These are phyloP conservation scores for Pseudozyma pruni DNA, from an alignment of 1,284 basidiomycete genomes.

Conservation along the genomic window DNA sequence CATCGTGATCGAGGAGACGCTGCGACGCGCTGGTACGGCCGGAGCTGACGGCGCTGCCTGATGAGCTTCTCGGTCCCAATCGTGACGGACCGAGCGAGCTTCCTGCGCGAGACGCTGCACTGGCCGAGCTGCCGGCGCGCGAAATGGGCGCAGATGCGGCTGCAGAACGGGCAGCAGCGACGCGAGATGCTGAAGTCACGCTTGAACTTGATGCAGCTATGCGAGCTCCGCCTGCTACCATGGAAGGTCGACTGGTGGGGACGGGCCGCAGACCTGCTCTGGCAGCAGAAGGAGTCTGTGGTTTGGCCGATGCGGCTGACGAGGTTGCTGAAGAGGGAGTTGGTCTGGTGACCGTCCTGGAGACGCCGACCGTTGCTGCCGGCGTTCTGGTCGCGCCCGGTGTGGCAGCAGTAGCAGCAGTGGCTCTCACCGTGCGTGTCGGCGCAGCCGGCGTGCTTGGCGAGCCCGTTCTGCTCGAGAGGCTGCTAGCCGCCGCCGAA, in stretches of 20 bases:
- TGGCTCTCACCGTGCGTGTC: slow-evolving; percentile 13
- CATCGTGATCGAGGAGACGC: slow-evolving; percentile 18
- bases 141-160: slow-evolving; percentile 39
- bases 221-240: slow-evolving; percentile 36
- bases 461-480: slow-evolving; percentile 31
- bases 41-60: slow-evolving; percentile 38
- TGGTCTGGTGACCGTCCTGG: slow-evolving; percentile 14
- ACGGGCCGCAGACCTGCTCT: slow-evolving; percentile 56
- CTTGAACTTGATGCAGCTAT: slow-evolving; percentile 37
- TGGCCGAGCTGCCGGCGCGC: slow-evolving; percentile 22
- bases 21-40: slow-evolving; percentile 36
- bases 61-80: slow-evolving; percentile 32
- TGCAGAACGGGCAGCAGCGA: slow-evolving; percentile 12
- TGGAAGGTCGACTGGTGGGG: slow-evolving; percentile 43
- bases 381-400: slow-evolving; percentile 28
- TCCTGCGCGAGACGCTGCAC: slow-evolving; percentile 19
- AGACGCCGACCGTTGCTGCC: slow-evolving; percentile 5
- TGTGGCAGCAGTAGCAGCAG: slow-evolving; percentile 12
- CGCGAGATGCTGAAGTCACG: slow-evolving; percentile 24
- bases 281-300: slow-evolving; percentile 44
- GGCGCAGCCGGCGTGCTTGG: slow-evolving; percentile 30
- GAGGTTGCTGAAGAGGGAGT: slow-evolving; percentile 10
- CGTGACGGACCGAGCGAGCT: slow-evolving; percentile 34
- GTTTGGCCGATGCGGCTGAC: slow-evolving; percentile 17
- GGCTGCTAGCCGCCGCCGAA: slow-evolving; percentile 26